Evolutionary conservation across 2,329 filamentous ascomycete species (phyloP).

Genomic region (Ambrosiella beaveri): DNA sequence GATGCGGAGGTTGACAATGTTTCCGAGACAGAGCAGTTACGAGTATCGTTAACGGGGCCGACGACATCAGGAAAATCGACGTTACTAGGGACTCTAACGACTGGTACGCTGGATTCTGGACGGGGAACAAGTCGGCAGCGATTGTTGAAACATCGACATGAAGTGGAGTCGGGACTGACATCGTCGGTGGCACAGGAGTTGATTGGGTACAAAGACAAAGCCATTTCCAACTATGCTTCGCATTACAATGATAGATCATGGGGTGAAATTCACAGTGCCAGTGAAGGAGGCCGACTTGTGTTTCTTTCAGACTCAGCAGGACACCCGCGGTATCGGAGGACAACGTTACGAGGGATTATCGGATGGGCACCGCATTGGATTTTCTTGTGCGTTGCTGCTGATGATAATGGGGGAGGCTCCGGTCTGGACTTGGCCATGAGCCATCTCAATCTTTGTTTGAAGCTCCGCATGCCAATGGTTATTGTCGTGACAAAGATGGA

Average conservation of each 20-base stretch:
- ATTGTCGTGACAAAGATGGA: conserved; percentile 87
- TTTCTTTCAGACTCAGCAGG: conserved; percentile 88
- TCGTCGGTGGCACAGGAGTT: conserved; percentile 91
- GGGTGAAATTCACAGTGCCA: conserved; percentile 78
- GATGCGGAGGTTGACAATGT: not conserved
- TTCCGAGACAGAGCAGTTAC: conserved; percentile 54
- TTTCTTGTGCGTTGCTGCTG: conserved; percentile 69
- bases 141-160: conserved; percentile 80
- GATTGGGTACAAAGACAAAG: conserved; percentile 53
- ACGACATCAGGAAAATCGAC: conserved; percentile 89
- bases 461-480: conserved; percentile 58
- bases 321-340: conserved; percentile 74
- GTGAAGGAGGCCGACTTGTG: conserved; percentile 57
- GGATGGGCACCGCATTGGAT: conserved; percentile 96
- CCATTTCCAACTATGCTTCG: conserved; percentile 60
- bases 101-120: conserved; percentile 78
- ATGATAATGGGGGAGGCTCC: conserved; percentile 39
- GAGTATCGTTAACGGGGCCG: conserved; percentile 73
- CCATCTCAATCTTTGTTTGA: conserved; percentile 71
- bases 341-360: conserved; percentile 73
- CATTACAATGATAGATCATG: conserved; percentile 78
- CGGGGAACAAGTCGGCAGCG: conserved; percentile 77
- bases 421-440: conserved; percentile 54
- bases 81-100: conserved; percentile 72
- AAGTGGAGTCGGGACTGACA: conserved; percentile 79